Conservation (phyloP, 345 rosid genomes). For the Camelina sativa region DNA sequence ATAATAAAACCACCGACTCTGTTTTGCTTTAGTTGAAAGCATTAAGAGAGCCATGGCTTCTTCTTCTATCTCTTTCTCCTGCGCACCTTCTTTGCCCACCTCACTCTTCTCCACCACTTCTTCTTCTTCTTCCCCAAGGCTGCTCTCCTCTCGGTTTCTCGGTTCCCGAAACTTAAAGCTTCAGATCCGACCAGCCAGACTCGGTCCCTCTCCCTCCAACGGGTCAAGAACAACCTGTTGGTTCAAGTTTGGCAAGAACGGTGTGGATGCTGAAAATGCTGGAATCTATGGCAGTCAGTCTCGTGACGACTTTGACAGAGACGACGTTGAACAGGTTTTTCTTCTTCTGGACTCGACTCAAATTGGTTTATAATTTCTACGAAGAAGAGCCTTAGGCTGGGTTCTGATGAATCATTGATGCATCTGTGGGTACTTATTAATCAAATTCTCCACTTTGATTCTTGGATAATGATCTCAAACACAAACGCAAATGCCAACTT, state of each 20-base stretch:
- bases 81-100: slow-evolving; percentile 38
- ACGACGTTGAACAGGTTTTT: slow-evolving; percentile 92
- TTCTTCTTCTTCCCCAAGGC: slow-evolving; percentile 41
- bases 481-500: background rate
- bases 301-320: slow-evolving; percentile 90
- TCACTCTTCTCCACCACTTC: slow-evolving; percentile 41
- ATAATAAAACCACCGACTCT: slow-evolving; percentile 27
- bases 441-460: background rate
- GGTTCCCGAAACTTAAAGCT: slow-evolving; percentile 44
- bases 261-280: slow-evolving; percentile 92
- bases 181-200: slow-evolving; percentile 38
- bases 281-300: slow-evolving; percentile 92
- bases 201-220: slow-evolving; percentile 78
- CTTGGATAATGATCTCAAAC: background rate
- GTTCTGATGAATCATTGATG: background rate
- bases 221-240: slow-evolving; percentile 75
- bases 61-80: slow-evolving; percentile 41
- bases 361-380: background rate
- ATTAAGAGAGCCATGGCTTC: slow-evolving; percentile 51
- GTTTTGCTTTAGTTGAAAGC: slow-evolving; percentile 35
- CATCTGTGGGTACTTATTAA: background rate
- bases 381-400: background rate
- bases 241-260: slow-evolving; percentile 88
- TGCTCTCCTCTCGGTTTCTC: slow-evolving; percentile 57
- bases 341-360: slow-evolving; percentile 26